Evolutionary conservation across 1,284 basidiomycete genomes (phyloP).

Genomic region (Tremellales sp.): DNA sequence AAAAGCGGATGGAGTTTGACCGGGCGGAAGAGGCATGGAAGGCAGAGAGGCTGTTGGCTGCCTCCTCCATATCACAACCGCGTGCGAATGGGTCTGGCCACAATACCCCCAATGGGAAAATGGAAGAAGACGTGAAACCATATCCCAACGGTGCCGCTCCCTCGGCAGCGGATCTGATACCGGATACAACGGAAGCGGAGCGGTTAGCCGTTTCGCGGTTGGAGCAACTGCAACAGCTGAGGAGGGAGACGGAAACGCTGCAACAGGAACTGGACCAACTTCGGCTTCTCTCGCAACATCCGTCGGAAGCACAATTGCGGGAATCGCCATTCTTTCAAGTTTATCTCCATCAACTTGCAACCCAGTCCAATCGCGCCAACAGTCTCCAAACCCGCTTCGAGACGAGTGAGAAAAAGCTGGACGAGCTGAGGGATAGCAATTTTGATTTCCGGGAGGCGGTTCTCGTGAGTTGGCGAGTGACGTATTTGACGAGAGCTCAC

Average conservation of each 20-base stretch:
- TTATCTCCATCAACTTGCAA: constrained; percentile 38
- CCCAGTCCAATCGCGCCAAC: constrained; percentile 30
- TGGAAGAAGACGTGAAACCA: constrained; percentile 20
- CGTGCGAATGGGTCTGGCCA: constrained; percentile 50
- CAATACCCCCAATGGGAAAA: constrained; percentile 54
- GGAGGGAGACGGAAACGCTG: constrained; percentile 25
- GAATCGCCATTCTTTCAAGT: constrained; percentile 44
- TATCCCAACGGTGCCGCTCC: constrained; percentile 3
- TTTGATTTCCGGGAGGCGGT: constrained; percentile 40
- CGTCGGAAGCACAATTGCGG: constrained; percentile 34
- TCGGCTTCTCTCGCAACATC: constrained; percentile 26
- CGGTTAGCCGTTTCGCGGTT: constrained; percentile 27
- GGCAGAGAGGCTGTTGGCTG: constrained; percentile 25
- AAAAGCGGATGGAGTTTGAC: constrained; percentile 61
- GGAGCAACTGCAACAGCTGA: constrained; percentile 29
- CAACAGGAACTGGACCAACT: constrained; percentile 39
- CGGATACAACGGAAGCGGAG: constrained; percentile 37
- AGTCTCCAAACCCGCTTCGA: constrained; percentile 31
- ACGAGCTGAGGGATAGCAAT: constrained; percentile 35
- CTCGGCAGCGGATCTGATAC: constrained; percentile 15
- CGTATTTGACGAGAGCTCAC: neutral
- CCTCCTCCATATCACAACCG: constrained; percentile 51
- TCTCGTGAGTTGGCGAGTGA: constrained; percentile 8
- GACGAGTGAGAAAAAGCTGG: constrained; percentile 31
- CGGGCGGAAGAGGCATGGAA: constrained; percentile 54